Evolutionary conservation across 2,329 filamentous ascomycete genomes (phyloP), one percentile per base, ranked within the genome.

Genomic region (Verruconis gallopava): DNA sequence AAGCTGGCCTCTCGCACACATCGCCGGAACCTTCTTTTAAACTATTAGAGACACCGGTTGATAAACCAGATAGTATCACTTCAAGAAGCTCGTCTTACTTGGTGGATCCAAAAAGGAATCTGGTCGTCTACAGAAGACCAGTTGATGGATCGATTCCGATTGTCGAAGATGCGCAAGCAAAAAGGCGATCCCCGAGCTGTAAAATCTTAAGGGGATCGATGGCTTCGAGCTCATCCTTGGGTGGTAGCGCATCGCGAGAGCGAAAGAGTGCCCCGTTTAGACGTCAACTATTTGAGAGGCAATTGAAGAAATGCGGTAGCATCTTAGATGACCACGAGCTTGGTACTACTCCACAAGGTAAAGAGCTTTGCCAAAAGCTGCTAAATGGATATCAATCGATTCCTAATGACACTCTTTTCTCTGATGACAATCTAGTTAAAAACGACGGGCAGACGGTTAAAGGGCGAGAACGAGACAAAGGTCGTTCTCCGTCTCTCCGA

Each of bases 351-450:
- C 15, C 30, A 4, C 25, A 45, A 44, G 48, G 50, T 33, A 42
- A 46, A 45, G 19, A 44, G 37, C 44, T 50, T 44, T 50, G 36
- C 39, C 21, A 47, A 42, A 44, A 22, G 37, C 50, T 51, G 21
- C 41, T 50, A 19, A 45, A 43, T 21, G 25, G 21, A 34, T 25
- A 37, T 30, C 46, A 49, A 33, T 32, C 37, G 18, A 28, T 30
- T 21, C 49, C 47, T 17, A 18, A 48, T 44, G 11, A 50, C 44
- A 48, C 45, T 22, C 36, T 49, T 15, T 49, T 51, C 25, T 48
- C 43, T 32, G 40, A 50, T 18, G 44, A 51, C 38, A 35, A 46
- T 15, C 18, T 39, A 19, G 30, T 39, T 19, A 39, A 39, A 19
- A n/a, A 39, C 30, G 21, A 28, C 37, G 20, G 30, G 37, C 18